Base-by-base conservation (phyloP, 495 filamentous ascomycete species). In the Rhizodiscina lignyota region DNA sequence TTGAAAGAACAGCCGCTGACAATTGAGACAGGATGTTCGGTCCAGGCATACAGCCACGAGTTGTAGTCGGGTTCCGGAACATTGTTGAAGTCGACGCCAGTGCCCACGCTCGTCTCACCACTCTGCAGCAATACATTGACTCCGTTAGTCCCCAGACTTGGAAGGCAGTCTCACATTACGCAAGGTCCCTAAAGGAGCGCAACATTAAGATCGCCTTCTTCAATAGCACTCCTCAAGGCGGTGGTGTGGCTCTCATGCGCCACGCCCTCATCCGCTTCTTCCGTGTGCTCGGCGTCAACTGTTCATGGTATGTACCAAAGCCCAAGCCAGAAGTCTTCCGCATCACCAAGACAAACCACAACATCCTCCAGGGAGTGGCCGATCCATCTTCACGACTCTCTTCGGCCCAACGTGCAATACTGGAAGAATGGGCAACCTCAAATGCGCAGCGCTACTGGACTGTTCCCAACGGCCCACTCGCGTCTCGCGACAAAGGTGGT, bases 291-390 rank as follows among this genome's bases (percentile, higher is more conserved):
- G 77, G 74, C 1, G 73, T 83, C 4, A 66, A 85, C 39, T 61
- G 77, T 43, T 70, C 63, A 30, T 93, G 84, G 84, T 74, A 70
- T 45, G 83, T 91, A 2, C 84, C 83, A 4, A 85, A 83, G 48
- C 83, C 83, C 13, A 75, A 76, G 22, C 82, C 83, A 0, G 79
- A 77, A 13, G 78, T 87, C 12, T 93, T 91, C 55, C 70, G 80
- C 22, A 77, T 83, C 39, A 93, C 83, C 37, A 93, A 93, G 56
- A 85, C 74, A 32, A 80, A 84, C 44, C 83, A 93, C 66, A 93
- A 93, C 50, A 89, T 89, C 46, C 72, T 93, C 2, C 83, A 93
- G 60, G 83, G 83, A 15, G 81, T 87, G 18, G 69, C 72, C 21
- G 56, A 64, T 18, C 68, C 71, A 0, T 62, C 65, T 1, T 68